phyloP scores from a whole-genome alignment of 2,329 filamentous ascomycete species.

The Trichoderma endophyticum region DNA sequence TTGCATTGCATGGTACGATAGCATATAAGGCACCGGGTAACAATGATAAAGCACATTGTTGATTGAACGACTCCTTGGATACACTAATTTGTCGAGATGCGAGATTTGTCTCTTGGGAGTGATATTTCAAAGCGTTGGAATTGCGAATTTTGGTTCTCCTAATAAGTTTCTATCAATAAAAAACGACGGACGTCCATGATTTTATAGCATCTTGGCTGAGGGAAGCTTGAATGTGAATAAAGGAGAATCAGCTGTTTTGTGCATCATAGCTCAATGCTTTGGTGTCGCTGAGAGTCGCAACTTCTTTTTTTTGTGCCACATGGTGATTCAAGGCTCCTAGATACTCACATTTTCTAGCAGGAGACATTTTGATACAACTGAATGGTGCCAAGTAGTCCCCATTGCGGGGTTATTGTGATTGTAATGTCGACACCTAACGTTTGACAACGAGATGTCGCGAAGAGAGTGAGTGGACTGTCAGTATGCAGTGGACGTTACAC shows the following conservation, averaged over 20 bases:
- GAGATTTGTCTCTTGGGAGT: not conserved
- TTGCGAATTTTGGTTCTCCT: not conserved
- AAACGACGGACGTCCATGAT: not conserved
- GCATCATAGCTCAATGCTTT: not conserved
- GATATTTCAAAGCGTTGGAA: not conserved
- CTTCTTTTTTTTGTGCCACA: not conserved
- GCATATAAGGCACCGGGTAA: not conserved
- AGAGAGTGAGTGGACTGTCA: not conserved
- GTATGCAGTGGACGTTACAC: not conserved
- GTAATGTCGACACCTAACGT: not conserved
- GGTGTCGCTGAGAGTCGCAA: slow-evolving; percentile 4
- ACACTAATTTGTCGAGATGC: not conserved
- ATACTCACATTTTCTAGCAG: not conserved
- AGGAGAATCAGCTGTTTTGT: not conserved
- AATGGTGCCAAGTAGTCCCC: not conserved
- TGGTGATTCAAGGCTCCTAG: not conserved
- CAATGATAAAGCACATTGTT: slow-evolving; percentile 7
- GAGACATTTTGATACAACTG: not conserved
- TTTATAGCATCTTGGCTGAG: not conserved
- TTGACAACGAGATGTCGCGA: not conserved
- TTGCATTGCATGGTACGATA: not conserved
- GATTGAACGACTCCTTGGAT: not conserved
- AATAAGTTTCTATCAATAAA: not conserved
- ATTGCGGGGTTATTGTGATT: not conserved
- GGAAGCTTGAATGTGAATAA: not conserved